Percentiles rank a stretch among this genome's conserved stretches.
These are phyloP conservation scores for Astraeus odoratus DNA, from an alignment of 768 basidiomycete genomes.

Conservation along the genomic window DNA sequence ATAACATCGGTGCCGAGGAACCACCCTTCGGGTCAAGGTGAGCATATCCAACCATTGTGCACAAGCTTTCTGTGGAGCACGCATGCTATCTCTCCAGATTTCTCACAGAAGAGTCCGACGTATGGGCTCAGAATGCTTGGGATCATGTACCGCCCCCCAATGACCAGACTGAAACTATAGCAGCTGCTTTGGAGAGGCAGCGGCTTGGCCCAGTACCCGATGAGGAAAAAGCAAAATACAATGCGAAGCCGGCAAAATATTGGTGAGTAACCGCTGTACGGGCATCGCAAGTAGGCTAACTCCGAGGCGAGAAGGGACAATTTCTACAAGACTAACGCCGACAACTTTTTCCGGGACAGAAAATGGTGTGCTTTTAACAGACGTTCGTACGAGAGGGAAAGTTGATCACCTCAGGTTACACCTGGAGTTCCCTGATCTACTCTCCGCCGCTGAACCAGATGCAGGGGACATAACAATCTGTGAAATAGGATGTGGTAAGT, in stretches of 20 bases:
- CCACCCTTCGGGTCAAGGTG: constrained; percentile 72
- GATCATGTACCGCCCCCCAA: constrained; percentile 81
- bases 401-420: constrained; percentile 52
- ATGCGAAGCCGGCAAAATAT: constrained; percentile 64
- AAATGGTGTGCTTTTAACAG: constrained; percentile 65
- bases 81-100: too few species aligned
- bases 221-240: constrained; percentile 63
- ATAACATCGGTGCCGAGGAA: constrained; percentile 45
- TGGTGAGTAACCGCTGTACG: constrained; percentile 43
- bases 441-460: constrained; percentile 58
- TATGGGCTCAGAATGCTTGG: constrained; percentile 89
- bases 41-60: constrained; percentile 3
- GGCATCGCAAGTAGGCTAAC: constrained; percentile 20
- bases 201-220: constrained; percentile 64
- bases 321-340: constrained; percentile 81
- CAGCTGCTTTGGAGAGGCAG: constrained; percentile 64
- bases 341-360: constrained; percentile 91
- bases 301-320: constrained; percentile 62
- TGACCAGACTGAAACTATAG: constrained; percentile 72
- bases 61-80: too few species aligned
- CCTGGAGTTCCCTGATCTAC: constrained; percentile 90
- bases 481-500: constrained; percentile 87
- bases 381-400: constrained; percentile 1
- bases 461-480: constrained; percentile 72
- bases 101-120: constrained; percentile 59